Evolutionary conservation across 805 yeast species (phyloP).

Genomic region (Cyberlindnera maclurae): DNA sequence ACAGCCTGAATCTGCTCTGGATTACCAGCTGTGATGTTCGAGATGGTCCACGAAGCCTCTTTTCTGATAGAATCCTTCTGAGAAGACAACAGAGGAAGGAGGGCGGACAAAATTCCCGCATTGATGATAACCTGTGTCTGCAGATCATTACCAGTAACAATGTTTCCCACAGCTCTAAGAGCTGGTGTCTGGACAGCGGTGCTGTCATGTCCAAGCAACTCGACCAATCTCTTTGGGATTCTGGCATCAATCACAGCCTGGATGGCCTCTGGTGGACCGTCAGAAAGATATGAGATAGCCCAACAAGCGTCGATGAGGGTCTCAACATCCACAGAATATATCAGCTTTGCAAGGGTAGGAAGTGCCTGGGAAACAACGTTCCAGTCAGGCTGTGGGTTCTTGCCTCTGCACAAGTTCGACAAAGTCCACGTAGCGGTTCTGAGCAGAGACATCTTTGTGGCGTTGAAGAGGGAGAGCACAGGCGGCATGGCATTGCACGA

Average conservation of each 20-base stretch:
- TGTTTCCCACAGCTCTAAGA: slow-evolving; percentile 93
- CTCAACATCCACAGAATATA: slow-evolving; percentile 86
- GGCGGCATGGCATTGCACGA: slow-evolving; percentile 85
- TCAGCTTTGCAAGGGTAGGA: slow-evolving; percentile 86
- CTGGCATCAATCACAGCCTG: slow-evolving; percentile 96
- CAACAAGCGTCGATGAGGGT: slow-evolving; percentile 96
- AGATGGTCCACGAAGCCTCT: slow-evolving; percentile 98
- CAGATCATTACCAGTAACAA: slow-evolving; percentile 92
- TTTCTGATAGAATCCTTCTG: slow-evolving; percentile 89
- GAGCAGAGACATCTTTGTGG: slow-evolving; percentile 80
- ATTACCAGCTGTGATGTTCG: slow-evolving; percentile 97
- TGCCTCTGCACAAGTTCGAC: slow-evolving; percentile 94
- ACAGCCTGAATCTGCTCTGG: slow-evolving; percentile 94
- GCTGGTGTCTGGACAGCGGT: slow-evolving; percentile 95
- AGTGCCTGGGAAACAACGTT: slow-evolving; percentile 73
- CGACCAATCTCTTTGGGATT: slow-evolving; percentile 90
- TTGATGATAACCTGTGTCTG: slow-evolving; percentile 95
- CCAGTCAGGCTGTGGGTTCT: slow-evolving; percentile 97
- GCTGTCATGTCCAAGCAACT: slow-evolving; percentile 76
- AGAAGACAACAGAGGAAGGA: slow-evolving; percentile 71
- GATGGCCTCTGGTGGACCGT: slow-evolving; percentile 87
- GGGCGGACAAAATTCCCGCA: slow-evolving; percentile 83
- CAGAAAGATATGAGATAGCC: slow-evolving; percentile 94
- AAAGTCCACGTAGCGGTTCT: slow-evolving; percentile 98
- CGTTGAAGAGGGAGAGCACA: slow-evolving; percentile 67